These are phyloP conservation scores for Teunomyces pallodes DNA, from an alignment of 805 yeast genomes.

Conservation along the genomic window DNA sequence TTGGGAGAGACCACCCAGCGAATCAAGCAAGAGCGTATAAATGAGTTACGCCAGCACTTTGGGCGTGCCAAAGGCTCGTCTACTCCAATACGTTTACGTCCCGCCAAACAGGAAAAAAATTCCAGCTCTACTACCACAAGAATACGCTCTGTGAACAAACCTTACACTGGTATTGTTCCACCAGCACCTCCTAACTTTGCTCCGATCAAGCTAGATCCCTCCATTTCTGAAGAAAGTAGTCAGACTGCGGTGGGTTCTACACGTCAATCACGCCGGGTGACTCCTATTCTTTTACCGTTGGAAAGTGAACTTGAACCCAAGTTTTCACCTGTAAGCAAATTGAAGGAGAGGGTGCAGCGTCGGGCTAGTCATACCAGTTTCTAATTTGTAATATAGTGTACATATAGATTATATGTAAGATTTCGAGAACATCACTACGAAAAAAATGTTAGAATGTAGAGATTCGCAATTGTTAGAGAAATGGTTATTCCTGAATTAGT, in stretches of 20 bases:
- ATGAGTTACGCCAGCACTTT: conserved; percentile 33
- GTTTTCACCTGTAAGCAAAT: conserved; percentile 29
- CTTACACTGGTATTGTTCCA: conserved; percentile 11
- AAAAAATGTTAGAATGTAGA: neutral
- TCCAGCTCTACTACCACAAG: conserved; percentile 1
- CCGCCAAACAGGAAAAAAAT: neutral
- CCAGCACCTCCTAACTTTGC: conserved; percentile 23
- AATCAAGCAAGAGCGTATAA: conserved; percentile 30
- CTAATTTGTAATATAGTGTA: conserved; percentile 2
- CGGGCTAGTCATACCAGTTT: conserved; percentile 1
- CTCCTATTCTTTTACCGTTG: conserved; percentile 36
- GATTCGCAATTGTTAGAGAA: conserved; percentile 5
- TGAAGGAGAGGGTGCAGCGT: conserved; percentile 21
- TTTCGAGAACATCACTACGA: neutral
- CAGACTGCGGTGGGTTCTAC: conserved; percentile 24
- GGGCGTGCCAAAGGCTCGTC: conserved; percentile 21
- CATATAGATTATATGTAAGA: neutral
- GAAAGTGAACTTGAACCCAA: conserved; percentile 26
- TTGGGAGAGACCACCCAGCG: conserved; percentile 39
- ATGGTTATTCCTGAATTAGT: conserved; percentile 37
- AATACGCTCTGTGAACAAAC: conserved; percentile 5
- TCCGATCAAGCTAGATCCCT: conserved; percentile 1
- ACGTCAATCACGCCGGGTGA: conserved; percentile 30
- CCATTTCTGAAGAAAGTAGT: conserved; percentile 8
- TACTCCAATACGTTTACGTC: conserved; percentile 9